Base-by-base conservation (phyloP, 1,284 basidiomycete genomes). In the Caloboletus inedulis region DNA sequence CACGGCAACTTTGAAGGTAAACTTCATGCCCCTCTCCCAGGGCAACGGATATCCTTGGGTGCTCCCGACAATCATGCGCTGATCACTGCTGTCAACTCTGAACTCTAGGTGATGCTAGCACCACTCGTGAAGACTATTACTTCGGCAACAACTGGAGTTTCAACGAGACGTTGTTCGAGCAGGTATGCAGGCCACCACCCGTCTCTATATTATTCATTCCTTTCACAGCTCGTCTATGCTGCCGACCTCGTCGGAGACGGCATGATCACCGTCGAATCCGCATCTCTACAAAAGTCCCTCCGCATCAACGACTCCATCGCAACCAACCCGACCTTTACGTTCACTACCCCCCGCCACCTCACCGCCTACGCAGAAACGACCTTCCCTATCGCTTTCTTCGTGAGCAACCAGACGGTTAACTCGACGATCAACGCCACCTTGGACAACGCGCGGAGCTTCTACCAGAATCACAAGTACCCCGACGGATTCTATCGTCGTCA, bases 321-420 rank as follows among this genome's bases (percentile, higher is more conserved):
- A 1, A 50, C 43, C 29, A 67, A 65, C 29, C 66, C 63, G 0
- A 66, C 59, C 1, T 65, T 69, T 33, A 49, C 13, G 35, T 65
- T 65, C 18, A 58, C 51, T 0, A 52, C 56, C 14, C 62, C 60
- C 0, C 62, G 66, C 12, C 62, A 16, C 41, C 10, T 54, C 0
- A 54, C 53, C 0, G 61, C 61, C 5, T 61, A 66, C 14, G 52
- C 59, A 5, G 66, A 65, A 46, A 50, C 63, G 7, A 53, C 44
- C 0, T 64, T 69, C 13, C 65, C 63, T 1, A 51, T 69, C 8
- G 61, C 59, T 5, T 68, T 65, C 45, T 68, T 65, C 40, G 54
- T 53, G 19, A 65, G 52, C 47, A 54, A 64, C 47, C 63, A 68
- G 43, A 68, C 59, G 1, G 37, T 1, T 13, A 37, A 61, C 35